Conservation (phyloP, 2,329 filamentous ascomycete genomes). For the Colletotrichum melonis region DNA sequence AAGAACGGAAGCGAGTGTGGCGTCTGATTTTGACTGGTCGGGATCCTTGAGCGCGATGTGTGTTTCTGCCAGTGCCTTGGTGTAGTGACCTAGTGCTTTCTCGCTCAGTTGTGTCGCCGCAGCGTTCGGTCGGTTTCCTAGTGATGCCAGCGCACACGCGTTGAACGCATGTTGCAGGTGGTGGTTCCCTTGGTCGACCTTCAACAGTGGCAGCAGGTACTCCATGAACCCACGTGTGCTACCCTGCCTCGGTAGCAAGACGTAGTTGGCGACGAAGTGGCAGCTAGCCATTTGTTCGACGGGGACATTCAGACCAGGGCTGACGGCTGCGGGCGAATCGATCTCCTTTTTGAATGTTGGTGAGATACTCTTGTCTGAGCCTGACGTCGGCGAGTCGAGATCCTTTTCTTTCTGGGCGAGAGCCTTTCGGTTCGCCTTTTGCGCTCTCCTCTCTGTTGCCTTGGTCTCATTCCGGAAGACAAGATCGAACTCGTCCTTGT, state of each 20-base stretch:
- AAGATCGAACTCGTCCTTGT: constrained; percentile 78
- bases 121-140: constrained; percentile 62
- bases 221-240: constrained; percentile 67
- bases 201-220: constrained; percentile 67
- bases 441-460: constrained; percentile 72
- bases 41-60: constrained; percentile 65
- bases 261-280: constrained; percentile 71
- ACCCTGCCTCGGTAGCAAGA: constrained; percentile 64
- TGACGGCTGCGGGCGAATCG: constrained; percentile 39
- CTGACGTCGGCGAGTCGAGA: constrained; percentile 38
- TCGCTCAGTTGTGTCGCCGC: constrained; percentile 47
- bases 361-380: constrained; percentile 35
- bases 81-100: constrained; percentile 63
- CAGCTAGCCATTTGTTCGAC: constrained; percentile 67
- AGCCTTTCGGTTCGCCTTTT: constrained; percentile 64
- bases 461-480: constrained; percentile 80
- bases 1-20: constrained; percentile 69
- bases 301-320: constrained; percentile 55
- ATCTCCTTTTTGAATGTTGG: constrained; percentile 39
- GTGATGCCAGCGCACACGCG: constrained; percentile 67
- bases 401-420: constrained; percentile 49
- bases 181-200: constrained; percentile 52
- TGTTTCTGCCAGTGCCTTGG: constrained; percentile 63
- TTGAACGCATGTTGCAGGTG: constrained; percentile 68
- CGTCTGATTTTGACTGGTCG: constrained; percentile 61